Evolutionary conservation across 1,139 yeast species (phyloP).

Genomic region (Trichomonascaceae sp.): DNA sequence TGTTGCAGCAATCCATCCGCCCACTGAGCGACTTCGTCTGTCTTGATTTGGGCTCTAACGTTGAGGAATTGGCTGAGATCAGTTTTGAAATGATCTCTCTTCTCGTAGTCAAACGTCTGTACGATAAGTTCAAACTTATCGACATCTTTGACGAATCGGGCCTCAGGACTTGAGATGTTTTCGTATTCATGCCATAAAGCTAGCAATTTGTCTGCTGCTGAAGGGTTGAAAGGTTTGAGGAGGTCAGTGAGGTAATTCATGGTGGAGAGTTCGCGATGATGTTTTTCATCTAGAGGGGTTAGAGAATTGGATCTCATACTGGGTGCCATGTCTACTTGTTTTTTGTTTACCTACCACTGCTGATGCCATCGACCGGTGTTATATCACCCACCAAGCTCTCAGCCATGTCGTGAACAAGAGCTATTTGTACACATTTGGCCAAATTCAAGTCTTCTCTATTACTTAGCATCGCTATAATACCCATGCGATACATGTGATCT

Average conservation of each 20-base stretch:
- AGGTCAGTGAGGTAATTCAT: conserved; percentile 60
- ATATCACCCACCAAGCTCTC: conserved; percentile 93
- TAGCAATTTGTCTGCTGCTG: conserved; percentile 59
- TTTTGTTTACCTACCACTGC: conserved; percentile 36
- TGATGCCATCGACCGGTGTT: conserved; percentile 75
- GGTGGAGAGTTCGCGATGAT: conserved; percentile 71
- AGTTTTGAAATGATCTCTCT: conserved; percentile 48
- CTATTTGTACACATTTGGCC: conserved; percentile 72
- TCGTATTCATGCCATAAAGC: conserved; percentile 90
- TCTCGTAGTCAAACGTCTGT: conserved; percentile 87
- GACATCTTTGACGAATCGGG: conserved; percentile 85
- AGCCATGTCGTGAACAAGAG: conserved; percentile 90
- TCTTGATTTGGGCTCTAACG: conserved; percentile 59
- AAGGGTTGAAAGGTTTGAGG: conserved; percentile 56
- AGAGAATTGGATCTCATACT: not conserved
- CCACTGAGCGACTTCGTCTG: conserved; percentile 65
- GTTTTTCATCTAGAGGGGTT: conserved; percentile 47
- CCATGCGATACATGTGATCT: conserved; percentile 98
- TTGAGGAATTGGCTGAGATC: conserved; percentile 63
- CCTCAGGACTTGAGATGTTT: conserved; percentile 72
- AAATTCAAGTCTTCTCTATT: conserved; percentile 44
- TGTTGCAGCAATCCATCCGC: conserved; percentile 59
- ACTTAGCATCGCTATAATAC: conserved; percentile 69
- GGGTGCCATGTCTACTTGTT: not conserved
- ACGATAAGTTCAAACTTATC: conserved; percentile 90